phyloP scores from a whole-genome alignment of 2,329 filamentous ascomycete genomes.

The Calonectria multiphialidica region DNA sequence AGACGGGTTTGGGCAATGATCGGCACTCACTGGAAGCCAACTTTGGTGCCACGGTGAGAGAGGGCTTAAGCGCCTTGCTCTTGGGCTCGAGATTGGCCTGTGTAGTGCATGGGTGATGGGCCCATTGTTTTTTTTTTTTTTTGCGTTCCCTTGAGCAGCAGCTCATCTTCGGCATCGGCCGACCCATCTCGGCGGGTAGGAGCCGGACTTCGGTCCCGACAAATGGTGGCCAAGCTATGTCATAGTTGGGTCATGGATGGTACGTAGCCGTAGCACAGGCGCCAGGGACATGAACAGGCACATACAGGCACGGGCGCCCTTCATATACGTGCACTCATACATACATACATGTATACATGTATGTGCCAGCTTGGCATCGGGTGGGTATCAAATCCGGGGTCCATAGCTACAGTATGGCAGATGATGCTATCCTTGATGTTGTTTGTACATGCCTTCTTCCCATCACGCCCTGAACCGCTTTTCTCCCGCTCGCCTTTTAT shows the following conservation, averaged over 20 bases:
- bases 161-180: constrained; percentile 13
- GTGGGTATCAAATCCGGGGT: constrained; percentile 25
- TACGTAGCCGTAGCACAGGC: not conserved
- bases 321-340: not conserved
- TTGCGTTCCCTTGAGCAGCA: not conserved
- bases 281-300: not conserved
- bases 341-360: no score
- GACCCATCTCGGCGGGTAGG: not conserved
- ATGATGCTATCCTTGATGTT: constrained; percentile 11
- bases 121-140: not conserved
- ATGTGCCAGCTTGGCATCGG: not conserved
- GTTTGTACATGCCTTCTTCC: constrained; percentile 6
- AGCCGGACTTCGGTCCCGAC: not conserved
- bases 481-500: constrained; percentile 54
- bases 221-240: not conserved
- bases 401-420: constrained; percentile 3
- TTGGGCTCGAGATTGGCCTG: not conserved
- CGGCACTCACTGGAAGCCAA: not conserved
- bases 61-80: not conserved
- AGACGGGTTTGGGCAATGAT: constrained; percentile 28
- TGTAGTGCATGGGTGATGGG: not conserved
- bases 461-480: not conserved
- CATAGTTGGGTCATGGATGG: not conserved
- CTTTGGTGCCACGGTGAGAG: not conserved
- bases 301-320: not conserved